Conservation (phyloP, 805 yeast genomes). For the Wickerhamiella spandovensis region DNA sequence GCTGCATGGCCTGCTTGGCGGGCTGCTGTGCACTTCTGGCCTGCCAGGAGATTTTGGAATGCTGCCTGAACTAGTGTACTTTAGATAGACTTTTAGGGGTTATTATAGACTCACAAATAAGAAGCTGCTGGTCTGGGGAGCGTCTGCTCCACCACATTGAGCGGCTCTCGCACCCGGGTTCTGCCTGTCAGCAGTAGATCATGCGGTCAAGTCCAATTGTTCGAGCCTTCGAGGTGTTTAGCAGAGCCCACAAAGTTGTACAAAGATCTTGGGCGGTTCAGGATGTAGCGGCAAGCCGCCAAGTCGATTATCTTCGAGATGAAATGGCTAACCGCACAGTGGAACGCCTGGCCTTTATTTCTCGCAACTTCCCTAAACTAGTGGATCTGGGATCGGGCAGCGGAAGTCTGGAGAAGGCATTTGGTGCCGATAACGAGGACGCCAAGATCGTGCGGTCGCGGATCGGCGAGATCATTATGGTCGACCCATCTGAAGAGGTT, state of each 20-base stretch:
- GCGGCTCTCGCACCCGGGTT: too few relatives aligned
- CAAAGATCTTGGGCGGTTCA: conserved; percentile 45
- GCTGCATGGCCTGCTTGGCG: conserved; percentile 9
- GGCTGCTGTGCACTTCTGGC: conserved; percentile 8
- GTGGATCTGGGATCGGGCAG: conserved; percentile 64
- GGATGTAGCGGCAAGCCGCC: conserved; percentile 34
- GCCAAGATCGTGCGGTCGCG: conserved; percentile 38
- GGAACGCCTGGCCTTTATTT: conserved; percentile 61
- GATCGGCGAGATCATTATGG: conserved; percentile 44
- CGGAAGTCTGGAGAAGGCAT: conserved; percentile 43
- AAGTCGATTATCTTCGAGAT: conserved; percentile 59
- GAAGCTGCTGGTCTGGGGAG: too few relatives aligned
- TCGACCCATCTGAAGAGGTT: conserved; percentile 46
- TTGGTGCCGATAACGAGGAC: conserved; percentile 35
- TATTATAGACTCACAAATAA: too few relatives aligned
- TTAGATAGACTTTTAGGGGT: too few relatives aligned
- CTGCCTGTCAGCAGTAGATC: not conserved
- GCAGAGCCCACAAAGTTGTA: conserved; percentile 43
- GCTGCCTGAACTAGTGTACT: not conserved
- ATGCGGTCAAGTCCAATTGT: not conserved
- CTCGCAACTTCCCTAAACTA: conserved; percentile 44
- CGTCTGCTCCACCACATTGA: too few relatives aligned
- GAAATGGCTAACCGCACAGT: conserved; percentile 62
- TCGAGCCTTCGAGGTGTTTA: conserved; percentile 38
- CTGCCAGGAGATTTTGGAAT: conserved; percentile 5